These are phyloP conservation scores for Avicennia marina DNA, from an alignment of 257 asterid species.

Conservation along the genomic window DNA sequence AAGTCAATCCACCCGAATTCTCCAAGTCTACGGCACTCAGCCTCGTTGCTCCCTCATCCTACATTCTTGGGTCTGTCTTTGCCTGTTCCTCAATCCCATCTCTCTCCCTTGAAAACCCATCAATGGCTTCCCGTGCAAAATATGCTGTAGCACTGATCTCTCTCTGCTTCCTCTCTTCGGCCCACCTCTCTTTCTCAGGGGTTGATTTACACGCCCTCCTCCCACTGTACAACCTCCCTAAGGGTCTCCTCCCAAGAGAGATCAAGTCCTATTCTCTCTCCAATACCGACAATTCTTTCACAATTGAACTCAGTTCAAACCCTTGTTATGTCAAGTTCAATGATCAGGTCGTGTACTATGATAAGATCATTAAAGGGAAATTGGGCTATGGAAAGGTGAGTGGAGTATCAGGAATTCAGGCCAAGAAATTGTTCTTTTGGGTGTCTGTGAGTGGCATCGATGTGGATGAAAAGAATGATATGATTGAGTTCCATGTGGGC, in stretches of 20 bases:
- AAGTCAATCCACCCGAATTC: neutral
- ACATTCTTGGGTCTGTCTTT: neutral
- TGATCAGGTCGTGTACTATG: slow-evolving; percentile 55
- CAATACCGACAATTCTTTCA: slow-evolving; percentile 34
- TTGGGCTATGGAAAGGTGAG: slow-evolving; percentile 47
- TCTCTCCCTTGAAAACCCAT: neutral
- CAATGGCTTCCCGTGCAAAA: slow-evolving; percentile 28
- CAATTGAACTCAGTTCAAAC: slow-evolving; percentile 32
- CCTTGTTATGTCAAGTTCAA: slow-evolving; percentile 57
- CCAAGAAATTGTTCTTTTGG: slow-evolving; percentile 60
- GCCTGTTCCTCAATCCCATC: neutral
- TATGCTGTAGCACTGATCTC: slow-evolving; percentile 16
- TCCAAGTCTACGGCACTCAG: neutral
- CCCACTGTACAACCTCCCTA: slow-evolving; percentile 40
- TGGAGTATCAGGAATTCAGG: slow-evolving; percentile 68
- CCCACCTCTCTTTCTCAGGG: slow-evolving; percentile 19
- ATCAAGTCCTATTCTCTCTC: slow-evolving; percentile 40
- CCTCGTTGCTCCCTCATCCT: too few species aligned
- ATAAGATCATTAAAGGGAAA: slow-evolving; percentile 47
- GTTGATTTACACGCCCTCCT: slow-evolving; percentile 42
- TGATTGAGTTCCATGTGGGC: slow-evolving; percentile 61
- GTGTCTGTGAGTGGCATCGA: slow-evolving; percentile 56
- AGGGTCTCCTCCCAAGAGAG: slow-evolving; percentile 41
- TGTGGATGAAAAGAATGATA: slow-evolving; percentile 31
- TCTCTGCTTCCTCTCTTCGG: slow-evolving; percentile 23